Base-by-base conservation (phyloP, 495 filamentous ascomycete genomes). In the Aspergillus coremiiformis region DNA sequence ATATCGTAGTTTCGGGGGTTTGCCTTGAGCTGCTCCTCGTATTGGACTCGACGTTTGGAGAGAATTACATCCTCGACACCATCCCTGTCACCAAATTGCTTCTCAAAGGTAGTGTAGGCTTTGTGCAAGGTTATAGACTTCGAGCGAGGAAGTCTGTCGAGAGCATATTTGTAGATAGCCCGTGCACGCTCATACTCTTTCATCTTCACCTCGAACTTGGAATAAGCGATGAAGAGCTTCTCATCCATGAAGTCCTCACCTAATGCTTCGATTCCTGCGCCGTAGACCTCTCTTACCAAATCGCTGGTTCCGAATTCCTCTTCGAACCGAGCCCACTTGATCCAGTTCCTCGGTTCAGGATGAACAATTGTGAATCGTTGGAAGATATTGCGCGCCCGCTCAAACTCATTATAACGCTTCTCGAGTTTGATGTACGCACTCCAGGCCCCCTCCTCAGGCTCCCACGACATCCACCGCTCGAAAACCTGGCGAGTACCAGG, bases 211-310 rank as follows among this genome's bases (percentile, higher is more conserved):
- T 98, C 93, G 56, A 89, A 98, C 56, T 87, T 80, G 26, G 93
- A 90, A 64, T 95, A 98, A 0, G 89, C 86, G 53, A 90, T 86
- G 65, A 98, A 98, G 6, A 98, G 75, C 64, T 85, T 87, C 73
- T 98, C 93, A 53, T 97, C 94, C 76, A 96, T 92, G 57, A 95
- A 96, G 44, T 96, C 88, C 52, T 97, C 92, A 1, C 93, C 93
- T 19, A 98, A 70, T 3, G 87, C 86, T 60, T 96, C 91, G 29
- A 96, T 84, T 11, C 93, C 94, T 53, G 78, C 76, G 6, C 90
- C 90, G 64, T 90, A 96, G 7, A 97, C 93, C 54, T 97, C 91
- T 35, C 93, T 80, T 5, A 98, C 93, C 59, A 91, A 62, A 62
- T 95, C 93, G 60, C 82, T 87, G 0, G 90, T 94, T 4, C 93